Evolutionary conservation across 2,329 filamentous ascomycete species (phyloP), one percentile per base, ranked within the genome.

Genomic region (Fusarium siculi): DNA sequence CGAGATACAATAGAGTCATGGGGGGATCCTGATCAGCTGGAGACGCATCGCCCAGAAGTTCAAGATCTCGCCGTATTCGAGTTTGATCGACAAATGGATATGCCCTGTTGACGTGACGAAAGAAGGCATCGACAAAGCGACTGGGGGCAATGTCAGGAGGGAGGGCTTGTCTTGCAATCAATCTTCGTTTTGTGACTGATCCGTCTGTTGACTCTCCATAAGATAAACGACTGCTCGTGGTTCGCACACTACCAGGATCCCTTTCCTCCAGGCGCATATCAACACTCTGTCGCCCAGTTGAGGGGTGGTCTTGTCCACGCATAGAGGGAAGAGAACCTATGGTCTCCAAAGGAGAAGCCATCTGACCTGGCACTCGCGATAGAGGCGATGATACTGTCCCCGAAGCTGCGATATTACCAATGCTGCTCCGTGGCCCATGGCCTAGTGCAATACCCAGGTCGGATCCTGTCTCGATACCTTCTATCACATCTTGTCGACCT

Each of bases 11-110:
- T 9, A 83, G 63, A 9, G 81, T 85, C 59, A 76, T 72, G 19
- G 73, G 70, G 25, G 76, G 74, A 47, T 77, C 76, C 50, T 73
- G 72, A 46, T 72, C 70, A 7, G 56, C 66, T 9, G 80, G 80
- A 36, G 80, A 79, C 28, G 76, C 66, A 39, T 80, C 79, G 9
- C 77, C 73, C 9, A 76, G 65, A 11, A 75, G 64, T 62, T 84
- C 81, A 10, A 84, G 74, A 28, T 82, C 78, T 14, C 74, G 72
- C 2, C 82, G 75, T 40, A 84, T 76, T 65, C 81, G 78, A 23
- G 73, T 67, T 44, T 81, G 79, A 65, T 86, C 80, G 34, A 85
- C 79, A 62, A 86, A 86, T 14, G 84, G 84, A 63, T 86, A 86
- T 5, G 83, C 83, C 9, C 83, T 79, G 65, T 86, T 82, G 32